Conservation (phyloP, 2,329 filamentous ascomycete species). For the Penicillium sp. region DNA sequence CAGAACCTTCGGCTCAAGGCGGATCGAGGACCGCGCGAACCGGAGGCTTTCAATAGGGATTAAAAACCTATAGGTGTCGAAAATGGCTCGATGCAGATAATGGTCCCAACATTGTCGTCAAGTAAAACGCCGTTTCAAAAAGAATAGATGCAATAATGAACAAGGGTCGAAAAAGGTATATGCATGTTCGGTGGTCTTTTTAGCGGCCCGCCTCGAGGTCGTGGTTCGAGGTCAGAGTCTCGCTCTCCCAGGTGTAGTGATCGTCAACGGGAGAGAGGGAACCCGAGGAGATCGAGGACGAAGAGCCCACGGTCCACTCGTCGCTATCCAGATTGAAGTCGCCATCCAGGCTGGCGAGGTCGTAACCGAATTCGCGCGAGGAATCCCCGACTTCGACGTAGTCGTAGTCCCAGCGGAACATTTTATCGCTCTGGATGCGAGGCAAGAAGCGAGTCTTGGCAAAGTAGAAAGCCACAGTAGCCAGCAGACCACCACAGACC, state of each 20-base stretch:
- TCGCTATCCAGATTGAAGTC: constrained; percentile 64
- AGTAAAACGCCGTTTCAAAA: constrained; percentile 34
- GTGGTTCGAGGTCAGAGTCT: constrained; percentile 35
- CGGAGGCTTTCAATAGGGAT: constrained; percentile 25
- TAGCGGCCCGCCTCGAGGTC: constrained; percentile 40
- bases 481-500: constrained; percentile 74
- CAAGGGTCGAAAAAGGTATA: constrained; percentile 18
- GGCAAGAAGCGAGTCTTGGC: constrained; percentile 76
- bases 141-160: constrained; percentile 28
- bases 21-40: constrained; percentile 20
- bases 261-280: constrained; percentile 60
- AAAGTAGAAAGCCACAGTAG: constrained; percentile 74
- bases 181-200: constrained; percentile 16
- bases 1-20: constrained; percentile 21
- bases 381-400: constrained; percentile 79
- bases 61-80: constrained; percentile 37
- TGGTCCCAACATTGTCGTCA: constrained; percentile 33
- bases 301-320: constrained; percentile 85
- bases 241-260: constrained; percentile 45
- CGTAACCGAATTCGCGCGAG: constrained; percentile 48
- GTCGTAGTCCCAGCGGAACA: constrained; percentile 90
- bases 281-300: constrained; percentile 65
- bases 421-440: constrained; percentile 75
- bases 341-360: constrained; percentile 54
- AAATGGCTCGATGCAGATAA: constrained; percentile 38